phyloP scores from a whole-genome alignment of 257 asterid genomes.

The Jasminum sambac region DNA sequence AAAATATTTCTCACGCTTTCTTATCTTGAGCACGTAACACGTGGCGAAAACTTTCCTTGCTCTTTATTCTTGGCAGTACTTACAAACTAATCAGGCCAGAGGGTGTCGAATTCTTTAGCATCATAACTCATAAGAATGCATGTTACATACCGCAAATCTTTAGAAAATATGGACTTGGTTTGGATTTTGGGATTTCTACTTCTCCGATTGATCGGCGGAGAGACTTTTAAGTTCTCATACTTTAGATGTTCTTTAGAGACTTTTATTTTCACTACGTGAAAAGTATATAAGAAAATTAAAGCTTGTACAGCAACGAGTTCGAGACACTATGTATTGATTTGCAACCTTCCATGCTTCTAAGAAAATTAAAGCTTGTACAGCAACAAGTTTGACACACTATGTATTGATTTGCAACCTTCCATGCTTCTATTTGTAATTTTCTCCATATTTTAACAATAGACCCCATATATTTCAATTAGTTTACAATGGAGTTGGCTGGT shows the following conservation, averaged over 20 bases:
- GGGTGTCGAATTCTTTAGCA: too few species aligned
- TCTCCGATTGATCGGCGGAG: background rate
- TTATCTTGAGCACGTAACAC: background rate
- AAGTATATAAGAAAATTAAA: background rate
- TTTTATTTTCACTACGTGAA: conserved; percentile 1
- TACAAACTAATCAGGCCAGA: background rate
- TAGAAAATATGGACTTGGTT: background rate
- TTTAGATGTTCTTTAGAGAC: too few species aligned
- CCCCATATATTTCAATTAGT: conserved; percentile 41
- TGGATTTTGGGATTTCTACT: too few species aligned
- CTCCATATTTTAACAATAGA: background rate
- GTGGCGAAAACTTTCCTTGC: background rate
- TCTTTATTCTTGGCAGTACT: background rate
- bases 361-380: background rate
- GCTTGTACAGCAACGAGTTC: background rate
- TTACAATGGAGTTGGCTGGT: conserved; percentile 80
- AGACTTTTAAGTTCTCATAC: background rate
- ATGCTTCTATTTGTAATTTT: background rate
- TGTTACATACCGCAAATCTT: background rate
- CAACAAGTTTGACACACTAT: background rate
- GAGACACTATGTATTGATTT: background rate
- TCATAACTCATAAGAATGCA: background rate
- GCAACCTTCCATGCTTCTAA: background rate
- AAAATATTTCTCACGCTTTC: background rate
- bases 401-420: conserved; percentile 3